A percentile compares a stretch with the other conserved stretches of the same genome.
Conservation (phyloP, 495 filamentous ascomycete species). For the Aspergillus sparsus region DNA sequence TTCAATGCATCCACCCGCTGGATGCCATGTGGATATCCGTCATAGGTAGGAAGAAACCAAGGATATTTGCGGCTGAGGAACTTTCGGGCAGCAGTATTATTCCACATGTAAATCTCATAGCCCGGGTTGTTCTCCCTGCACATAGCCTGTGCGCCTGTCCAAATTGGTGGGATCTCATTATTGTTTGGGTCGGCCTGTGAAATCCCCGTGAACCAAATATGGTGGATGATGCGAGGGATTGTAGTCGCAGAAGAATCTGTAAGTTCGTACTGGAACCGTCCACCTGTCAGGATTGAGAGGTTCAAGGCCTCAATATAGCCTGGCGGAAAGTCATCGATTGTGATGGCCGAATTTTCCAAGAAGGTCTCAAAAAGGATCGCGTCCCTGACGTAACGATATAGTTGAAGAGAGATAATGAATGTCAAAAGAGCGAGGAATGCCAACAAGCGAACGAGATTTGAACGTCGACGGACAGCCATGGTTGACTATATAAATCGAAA, state of each 20-base stretch:
- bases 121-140: constrained; percentile 2
- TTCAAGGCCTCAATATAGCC: constrained; percentile 12
- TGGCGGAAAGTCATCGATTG: background rate
- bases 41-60: constrained; percentile 71
- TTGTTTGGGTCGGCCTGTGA: background rate
- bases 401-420: no score
- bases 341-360: no score
- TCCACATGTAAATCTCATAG: constrained; percentile 20
- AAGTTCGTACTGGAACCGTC: background rate
- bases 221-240: constrained; percentile 14
- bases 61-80: constrained; percentile 63
- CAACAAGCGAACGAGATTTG: no score
- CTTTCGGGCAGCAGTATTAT: constrained; percentile 28
- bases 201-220: background rate
- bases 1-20: constrained; percentile 71
- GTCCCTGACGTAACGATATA: no score
- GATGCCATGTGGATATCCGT: constrained; percentile 64
- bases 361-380: no score
- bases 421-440: no score
- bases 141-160: background rate
- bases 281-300: background rate
- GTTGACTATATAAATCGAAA: no score
- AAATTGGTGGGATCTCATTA: background rate
- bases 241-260: background rate
- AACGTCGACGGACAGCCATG: no score